Evolutionary conservation across 225 moss, liverwort and hornwort species (phyloP), one percentile per base, ranked within the genome.

Genomic region (Anthoceros angustus): DNA sequence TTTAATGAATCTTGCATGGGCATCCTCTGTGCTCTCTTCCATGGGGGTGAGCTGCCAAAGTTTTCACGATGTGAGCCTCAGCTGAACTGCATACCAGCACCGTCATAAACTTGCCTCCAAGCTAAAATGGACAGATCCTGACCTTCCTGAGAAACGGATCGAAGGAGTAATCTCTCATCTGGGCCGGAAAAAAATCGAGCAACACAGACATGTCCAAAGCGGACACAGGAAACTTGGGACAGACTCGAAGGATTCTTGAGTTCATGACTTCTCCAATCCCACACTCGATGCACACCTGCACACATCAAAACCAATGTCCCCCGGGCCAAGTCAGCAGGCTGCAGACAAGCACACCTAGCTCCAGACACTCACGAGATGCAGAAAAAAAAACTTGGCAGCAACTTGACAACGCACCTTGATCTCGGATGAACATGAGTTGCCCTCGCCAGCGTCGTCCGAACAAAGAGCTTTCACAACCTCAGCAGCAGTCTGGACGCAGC

Each of bases 211-310:
- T 42, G 8, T 79, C 64, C 60, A 86, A 61, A 16, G 71, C 71
- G 9, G 39, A 25, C 32, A 60, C 42, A 11, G 62, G 70, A 70
- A 41, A 61, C 63, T 77, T 39, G 18, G 86, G 88, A 18, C 86
- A 86, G 39, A 78, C 76, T 25, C 78, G 62, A 67, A 89, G 82
- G 43, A 82, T 82, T 26, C 21, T 26, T 12, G 38, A 76, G 64
- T 86, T 89, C 86, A 89, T 86, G 5, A 86, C 70, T 73, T 86
- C 84, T 10, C 78, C 69, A 45, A 86, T 72, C 20, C 86, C 83
- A 73, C 72, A 84, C 65, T 88, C 88, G 43, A 88, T 72, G 1
- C 68, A 81, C 40, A 88, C 80, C 77, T 85, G 80, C 66, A 26
- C 50, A 49, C 32, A 66, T 45, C 67, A 20, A 7, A 26, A 41